These are phyloP conservation scores for Baudoinia panamericana DNA, from an alignment of 495 filamentous ascomycete genomes.

Conservation along the genomic window DNA sequence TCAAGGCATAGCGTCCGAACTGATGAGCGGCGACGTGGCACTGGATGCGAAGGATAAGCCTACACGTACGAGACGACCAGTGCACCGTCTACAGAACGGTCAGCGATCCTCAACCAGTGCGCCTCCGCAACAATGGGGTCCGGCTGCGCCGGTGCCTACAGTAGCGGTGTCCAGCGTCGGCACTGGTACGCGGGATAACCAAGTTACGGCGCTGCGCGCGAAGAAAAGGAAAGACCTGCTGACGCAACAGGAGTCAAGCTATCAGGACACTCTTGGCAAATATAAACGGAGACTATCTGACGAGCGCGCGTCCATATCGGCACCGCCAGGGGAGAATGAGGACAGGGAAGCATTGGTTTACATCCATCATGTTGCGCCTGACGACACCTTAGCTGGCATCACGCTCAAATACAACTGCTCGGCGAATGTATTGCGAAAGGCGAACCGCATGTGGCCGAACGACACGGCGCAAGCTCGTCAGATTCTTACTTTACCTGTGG, in stretches of 20 bases:
- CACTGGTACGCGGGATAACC: constrained; percentile 42
- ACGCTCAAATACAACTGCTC: constrained; percentile 80
- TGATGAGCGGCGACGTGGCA: constrained; percentile 28
- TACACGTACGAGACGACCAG: constrained; percentile 33
- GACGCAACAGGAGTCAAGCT: constrained; percentile 38
- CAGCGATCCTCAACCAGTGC: constrained; percentile 26
- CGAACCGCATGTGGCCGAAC: constrained; percentile 87
- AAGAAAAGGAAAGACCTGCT: constrained; percentile 51
- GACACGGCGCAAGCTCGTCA: constrained; percentile 77
- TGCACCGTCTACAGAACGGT: constrained; percentile 16
- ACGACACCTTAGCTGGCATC: constrained; percentile 79
- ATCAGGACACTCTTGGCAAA: constrained; percentile 32
- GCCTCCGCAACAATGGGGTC: constrained; percentile 42
- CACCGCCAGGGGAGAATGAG: constrained; percentile 31
- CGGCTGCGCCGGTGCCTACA: constrained; percentile 25
- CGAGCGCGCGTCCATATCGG: constrained; percentile 33
- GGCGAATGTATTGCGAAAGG: constrained; percentile 63
- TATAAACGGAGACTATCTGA: constrained; percentile 50
- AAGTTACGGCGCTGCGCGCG: constrained; percentile 44
- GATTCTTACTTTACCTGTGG: constrained; percentile 72
- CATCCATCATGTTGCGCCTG: constrained; percentile 68
- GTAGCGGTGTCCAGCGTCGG: constrained; percentile 38
- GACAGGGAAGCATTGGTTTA: constrained; percentile 72
- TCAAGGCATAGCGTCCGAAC: constrained; percentile 32
- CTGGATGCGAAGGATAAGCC: constrained; percentile 24